Evolutionary conservation across 768 basidiomycete species (phyloP), one percentile per base, ranked within the genome.

Genomic region (Sarcodon aspratus): DNA sequence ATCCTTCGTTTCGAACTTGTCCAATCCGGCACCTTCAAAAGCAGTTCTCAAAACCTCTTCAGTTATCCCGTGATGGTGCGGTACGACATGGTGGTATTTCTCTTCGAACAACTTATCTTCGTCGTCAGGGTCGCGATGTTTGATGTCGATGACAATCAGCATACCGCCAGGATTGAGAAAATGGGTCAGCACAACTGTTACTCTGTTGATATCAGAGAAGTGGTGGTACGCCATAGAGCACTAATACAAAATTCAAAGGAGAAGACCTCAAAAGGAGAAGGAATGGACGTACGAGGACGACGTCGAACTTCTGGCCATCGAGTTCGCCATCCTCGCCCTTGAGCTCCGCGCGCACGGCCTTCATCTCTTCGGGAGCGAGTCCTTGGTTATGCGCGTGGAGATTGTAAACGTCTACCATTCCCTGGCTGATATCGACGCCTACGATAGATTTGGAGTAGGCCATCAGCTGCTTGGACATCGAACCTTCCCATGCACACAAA

Each of bases 381-480:
- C 84, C 83, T 50, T 86, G 80, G 48, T 81, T 75, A 15, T 50
- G 50, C 10, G 78, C 77, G 17, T 69, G 66, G 46, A 63, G 56
- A 61, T 85, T 86, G 67, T 76, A 90, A 12, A 68, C 62, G 48
- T 85, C 78, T 8, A 89, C 81, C 69, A 80, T 75, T 1, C 64
- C 73, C 53, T 80, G 78, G 63, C 80, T 86, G 58, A 88, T 82
- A 58, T 90, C 88, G 12, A 85, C 78, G 9, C 85, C 87, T 12
- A 87, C 63, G 52, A 89, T 73, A 32, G 68, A 68, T 58, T 78
- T 82, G 43, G 74, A 73, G 54, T 82, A 66, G 1, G 78, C 69
- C 0, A 76, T 77, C 18, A 89, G 69, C 38, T 74, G 71, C 52
- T 76, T 71, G 2, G 85, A 80, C 12, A 86, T 61, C 17, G 78